Evolutionary conservation across 2,329 filamentous ascomycete genomes (phyloP).

Genomic region (Sporothrix protearum): DNA sequence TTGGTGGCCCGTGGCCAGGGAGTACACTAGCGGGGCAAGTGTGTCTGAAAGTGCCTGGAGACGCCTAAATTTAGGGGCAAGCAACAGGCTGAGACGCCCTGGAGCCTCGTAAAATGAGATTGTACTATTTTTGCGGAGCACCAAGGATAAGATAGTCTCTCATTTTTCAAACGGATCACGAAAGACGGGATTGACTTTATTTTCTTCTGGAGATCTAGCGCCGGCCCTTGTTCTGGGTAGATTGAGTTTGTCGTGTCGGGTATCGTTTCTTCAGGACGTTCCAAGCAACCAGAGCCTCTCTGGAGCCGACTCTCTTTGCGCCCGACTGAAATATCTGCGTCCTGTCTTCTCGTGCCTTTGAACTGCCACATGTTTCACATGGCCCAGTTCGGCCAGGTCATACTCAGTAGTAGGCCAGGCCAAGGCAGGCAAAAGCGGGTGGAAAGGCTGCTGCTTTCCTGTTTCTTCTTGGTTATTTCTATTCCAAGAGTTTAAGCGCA

Average conservation of each 20-base stretch:
- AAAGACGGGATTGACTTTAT: background rate
- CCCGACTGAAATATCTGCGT: background rate
- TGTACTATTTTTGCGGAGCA: background rate
- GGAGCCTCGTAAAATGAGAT: background rate
- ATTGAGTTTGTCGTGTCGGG: background rate
- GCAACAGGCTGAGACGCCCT: background rate
- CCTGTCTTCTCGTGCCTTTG: background rate
- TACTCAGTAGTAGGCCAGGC: background rate
- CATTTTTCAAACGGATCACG: background rate
- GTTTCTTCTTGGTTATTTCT: background rate
- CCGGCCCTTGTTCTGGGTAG: conserved; percentile 18
- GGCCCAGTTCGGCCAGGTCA: background rate
- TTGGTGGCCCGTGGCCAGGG: background rate
- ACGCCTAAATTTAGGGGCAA: background rate
- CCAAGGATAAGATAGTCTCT: no score
- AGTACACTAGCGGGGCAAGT: background rate
- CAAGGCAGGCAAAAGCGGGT: background rate
- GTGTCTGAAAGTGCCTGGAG: background rate
- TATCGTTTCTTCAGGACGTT: background rate
- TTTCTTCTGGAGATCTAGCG: conserved; percentile 2
- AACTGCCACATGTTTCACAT: background rate
- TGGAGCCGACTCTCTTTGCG: background rate
- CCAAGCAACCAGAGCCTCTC: background rate
- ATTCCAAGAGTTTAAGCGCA: background rate
- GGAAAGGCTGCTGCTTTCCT: background rate